phyloP scores from a whole-genome alignment of 2,329 filamentous ascomycete genomes.

The Podosphaera fusca region DNA sequence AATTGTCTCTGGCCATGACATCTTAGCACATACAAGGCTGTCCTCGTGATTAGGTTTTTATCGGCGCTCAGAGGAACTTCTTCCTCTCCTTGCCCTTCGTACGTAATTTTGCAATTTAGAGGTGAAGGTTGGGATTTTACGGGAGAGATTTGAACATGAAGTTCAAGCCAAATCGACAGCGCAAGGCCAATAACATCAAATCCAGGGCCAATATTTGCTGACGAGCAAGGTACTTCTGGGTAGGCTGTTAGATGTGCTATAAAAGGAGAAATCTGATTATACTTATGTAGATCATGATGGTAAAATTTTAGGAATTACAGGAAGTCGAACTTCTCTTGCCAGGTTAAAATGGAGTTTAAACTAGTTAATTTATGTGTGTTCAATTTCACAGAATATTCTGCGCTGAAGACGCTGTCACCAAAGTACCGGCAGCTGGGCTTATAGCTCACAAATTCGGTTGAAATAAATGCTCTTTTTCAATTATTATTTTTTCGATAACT shows the following conservation, averaged over 20 bases:
- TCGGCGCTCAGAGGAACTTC: constrained; percentile 68
- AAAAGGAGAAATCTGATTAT: background rate
- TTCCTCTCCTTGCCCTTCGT: constrained; percentile 49
- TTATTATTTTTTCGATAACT: too few relatives aligned
- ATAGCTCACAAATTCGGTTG: too few relatives aligned
- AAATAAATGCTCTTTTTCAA: too few relatives aligned
- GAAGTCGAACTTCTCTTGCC: too few relatives aligned
- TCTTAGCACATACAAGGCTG: constrained; percentile 80
- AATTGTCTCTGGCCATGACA: constrained; percentile 76
- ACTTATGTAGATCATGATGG: constrained; percentile 1
- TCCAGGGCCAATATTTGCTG: constrained; percentile 89
- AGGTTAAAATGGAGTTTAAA: too few relatives aligned
- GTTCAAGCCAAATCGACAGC: constrained; percentile 78
- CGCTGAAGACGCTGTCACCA: too few relatives aligned
- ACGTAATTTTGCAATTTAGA: constrained; percentile 74
- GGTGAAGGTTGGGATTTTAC: constrained; percentile 33
- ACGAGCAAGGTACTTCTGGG: constrained; percentile 60
- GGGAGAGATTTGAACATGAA: constrained; percentile 51
- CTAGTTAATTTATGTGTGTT: too few relatives aligned
- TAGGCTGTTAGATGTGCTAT: background rate
- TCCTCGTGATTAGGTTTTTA: constrained; percentile 78
- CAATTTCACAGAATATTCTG: too few relatives aligned
- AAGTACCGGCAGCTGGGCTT: too few relatives aligned
- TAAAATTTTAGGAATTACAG: too few relatives aligned
- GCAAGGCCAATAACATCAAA: constrained; percentile 97